Conservation (phyloP, 1,284 basidiomycete species). For the Cutaneotrichosporon sp. region DNA sequence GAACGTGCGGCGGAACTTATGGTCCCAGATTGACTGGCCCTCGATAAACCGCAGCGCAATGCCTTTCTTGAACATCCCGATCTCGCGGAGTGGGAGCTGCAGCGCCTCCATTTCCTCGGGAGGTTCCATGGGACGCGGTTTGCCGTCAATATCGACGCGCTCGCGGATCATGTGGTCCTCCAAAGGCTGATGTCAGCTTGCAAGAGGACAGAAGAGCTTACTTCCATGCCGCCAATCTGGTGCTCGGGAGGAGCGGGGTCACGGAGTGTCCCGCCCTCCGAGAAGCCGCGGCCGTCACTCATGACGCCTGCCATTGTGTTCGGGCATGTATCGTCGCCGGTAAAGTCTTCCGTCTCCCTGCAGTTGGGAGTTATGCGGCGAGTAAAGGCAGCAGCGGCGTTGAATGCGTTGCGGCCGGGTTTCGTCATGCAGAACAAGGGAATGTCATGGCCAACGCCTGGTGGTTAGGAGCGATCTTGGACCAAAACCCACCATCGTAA, state of each 20-base stretch:
- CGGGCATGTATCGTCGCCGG: no score
- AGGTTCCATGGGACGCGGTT: slow-evolving; percentile 71
- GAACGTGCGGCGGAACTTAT: slow-evolving; percentile 37
- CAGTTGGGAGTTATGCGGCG: slow-evolving; percentile 45
- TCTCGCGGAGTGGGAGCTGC: slow-evolving; percentile 57
- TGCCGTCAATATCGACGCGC: slow-evolving; percentile 74
- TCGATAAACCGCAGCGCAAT: slow-evolving; percentile 48
- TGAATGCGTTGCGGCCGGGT: slow-evolving; percentile 49
- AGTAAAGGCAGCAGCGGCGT: slow-evolving; percentile 48
- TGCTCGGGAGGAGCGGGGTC: slow-evolving; percentile 58
- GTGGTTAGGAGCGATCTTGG: background rate
- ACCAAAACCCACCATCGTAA: slow-evolving; percentile 47
- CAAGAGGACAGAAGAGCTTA: slow-evolving; percentile 33
- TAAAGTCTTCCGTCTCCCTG: no score
- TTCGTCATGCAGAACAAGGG: slow-evolving; percentile 79
- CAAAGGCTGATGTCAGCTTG: slow-evolving; percentile 31
- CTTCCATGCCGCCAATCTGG: slow-evolving; percentile 55
- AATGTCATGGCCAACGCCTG: slow-evolving; percentile 55
- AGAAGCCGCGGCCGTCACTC: no score
- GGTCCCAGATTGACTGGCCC: slow-evolving; percentile 47
- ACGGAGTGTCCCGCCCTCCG: no score
- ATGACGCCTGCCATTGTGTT: no score
- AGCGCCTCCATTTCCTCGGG: slow-evolving; percentile 63
- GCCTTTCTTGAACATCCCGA: slow-evolving; percentile 53
- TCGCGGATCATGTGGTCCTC: slow-evolving; percentile 71